A percentile compares a stretch with the other conserved stretches of the same genome.
Evolutionary conservation across 805 yeast genomes (phyloP).

Genomic region (Brettanomyces custersianus): DNA sequence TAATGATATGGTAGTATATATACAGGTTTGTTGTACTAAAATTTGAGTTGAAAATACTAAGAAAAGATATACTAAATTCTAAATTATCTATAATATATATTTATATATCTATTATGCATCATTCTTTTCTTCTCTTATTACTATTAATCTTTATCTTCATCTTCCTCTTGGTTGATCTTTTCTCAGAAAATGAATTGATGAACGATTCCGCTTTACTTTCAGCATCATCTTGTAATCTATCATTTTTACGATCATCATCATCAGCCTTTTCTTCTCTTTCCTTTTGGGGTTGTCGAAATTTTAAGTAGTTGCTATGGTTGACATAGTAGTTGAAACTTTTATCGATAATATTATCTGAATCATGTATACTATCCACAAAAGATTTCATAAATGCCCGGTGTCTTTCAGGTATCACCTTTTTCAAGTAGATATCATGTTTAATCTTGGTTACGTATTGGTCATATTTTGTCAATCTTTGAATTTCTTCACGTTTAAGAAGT

Average conservation of each 20-base stretch:
- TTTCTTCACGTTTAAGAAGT: conserved; percentile 17
- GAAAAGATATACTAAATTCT: not conserved
- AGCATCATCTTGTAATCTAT: conserved; percentile 15
- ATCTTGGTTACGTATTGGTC: conserved; percentile 26
- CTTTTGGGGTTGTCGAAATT: conserved; percentile 28
- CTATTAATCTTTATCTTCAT: no score
- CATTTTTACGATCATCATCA: conserved; percentile 29
- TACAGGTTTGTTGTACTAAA: not conserved
- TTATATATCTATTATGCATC: no score
- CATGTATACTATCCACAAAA: conserved; percentile 20
- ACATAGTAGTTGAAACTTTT: conserved; percentile 26
- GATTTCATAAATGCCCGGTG: conserved; percentile 19
- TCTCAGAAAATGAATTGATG: conserved; percentile 14
- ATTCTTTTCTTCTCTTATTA: not conserved
- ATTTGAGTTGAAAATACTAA: not conserved
- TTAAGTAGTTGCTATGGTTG: conserved; percentile 36
- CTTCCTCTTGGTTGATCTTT: conserved; percentile 15
- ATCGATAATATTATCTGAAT: conserved; percentile 25
- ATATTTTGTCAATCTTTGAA: conserved; percentile 21
- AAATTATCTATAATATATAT: no score
- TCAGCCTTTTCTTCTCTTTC: conserved; percentile 37
- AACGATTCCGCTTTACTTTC: conserved; percentile 10
- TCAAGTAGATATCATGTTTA: conserved; percentile 19
- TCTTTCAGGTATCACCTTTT: conserved; percentile 11
- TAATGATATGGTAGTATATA: not conserved